These are phyloP conservation scores for Peronospora destructor DNA, from an alignment of 352 stramenopile species.

Conservation along the genomic window DNA sequence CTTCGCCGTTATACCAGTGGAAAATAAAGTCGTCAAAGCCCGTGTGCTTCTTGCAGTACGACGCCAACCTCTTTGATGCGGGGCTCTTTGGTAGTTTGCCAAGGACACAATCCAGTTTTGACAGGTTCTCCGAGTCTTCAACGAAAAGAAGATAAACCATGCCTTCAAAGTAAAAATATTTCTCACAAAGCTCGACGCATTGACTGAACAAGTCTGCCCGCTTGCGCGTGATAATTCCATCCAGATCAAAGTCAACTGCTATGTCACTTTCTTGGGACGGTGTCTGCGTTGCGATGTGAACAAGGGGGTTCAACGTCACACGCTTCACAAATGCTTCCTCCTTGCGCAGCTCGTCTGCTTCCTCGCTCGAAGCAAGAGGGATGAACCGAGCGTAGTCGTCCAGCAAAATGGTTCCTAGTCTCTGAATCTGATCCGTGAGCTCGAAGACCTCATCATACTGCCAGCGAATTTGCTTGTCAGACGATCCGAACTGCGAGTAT, in stretches of 20 bases:
- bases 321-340: constrained; percentile 55
- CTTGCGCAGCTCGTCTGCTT: constrained; percentile 53
- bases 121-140: constrained; percentile 52
- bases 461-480: constrained; percentile 38
- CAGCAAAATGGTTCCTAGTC: constrained; percentile 45
- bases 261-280: constrained; percentile 18
- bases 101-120: constrained; percentile 66
- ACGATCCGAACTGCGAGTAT: constrained; percentile 28
- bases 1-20: constrained; percentile 70
- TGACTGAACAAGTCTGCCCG: constrained; percentile 45
- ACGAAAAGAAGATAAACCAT: constrained; percentile 70
- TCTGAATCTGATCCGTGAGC: constrained; percentile 51
- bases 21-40: constrained; percentile 63
- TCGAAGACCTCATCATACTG: constrained; percentile 58
- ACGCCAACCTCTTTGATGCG: constrained; percentile 52
- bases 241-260: constrained; percentile 27
- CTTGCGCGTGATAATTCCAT: constrained; percentile 31
- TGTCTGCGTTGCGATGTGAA: constrained; percentile 54
- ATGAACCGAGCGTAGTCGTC: constrained; percentile 52
- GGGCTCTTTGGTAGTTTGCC: constrained; percentile 45
- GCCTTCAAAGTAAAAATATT: constrained; percentile 75
- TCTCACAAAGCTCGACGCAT: constrained; percentile 57
- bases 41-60: constrained; percentile 52
- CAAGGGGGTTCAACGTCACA: constrained; percentile 57
- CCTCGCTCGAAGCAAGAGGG: constrained; percentile 28